A percentile compares a stretch with the other conserved stretches of the same genome.
Evolutionary conservation across 768 basidiomycete genomes (phyloP).

Genomic region (Suillus lakei): DNA sequence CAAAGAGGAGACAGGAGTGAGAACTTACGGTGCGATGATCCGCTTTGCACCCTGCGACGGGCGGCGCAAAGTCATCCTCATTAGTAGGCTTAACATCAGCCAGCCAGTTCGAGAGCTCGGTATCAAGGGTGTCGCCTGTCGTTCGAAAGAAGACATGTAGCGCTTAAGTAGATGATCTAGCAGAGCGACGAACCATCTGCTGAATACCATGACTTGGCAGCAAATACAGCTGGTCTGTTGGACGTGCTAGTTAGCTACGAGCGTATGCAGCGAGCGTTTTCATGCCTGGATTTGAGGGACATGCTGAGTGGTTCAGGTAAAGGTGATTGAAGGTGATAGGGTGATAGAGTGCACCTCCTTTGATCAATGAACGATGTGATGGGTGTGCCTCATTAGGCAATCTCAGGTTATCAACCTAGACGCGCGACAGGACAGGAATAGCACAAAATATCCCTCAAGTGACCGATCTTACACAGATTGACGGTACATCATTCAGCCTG

Average conservation of each 20-base stretch:
- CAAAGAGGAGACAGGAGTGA: neutral
- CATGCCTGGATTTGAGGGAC: conserved; percentile 31
- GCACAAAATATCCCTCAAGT: neutral
- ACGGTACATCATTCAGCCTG: conserved; percentile 29
- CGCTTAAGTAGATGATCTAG: conserved; percentile 18
- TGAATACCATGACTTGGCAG: conserved; percentile 85
- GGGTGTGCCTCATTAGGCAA: conserved; percentile 31
- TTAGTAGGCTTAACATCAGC: conserved; percentile 53
- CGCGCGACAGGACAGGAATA: neutral
- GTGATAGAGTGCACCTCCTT: conserved; percentile 13
- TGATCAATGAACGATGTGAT: conserved; percentile 21
- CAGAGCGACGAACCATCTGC: conserved; percentile 53
- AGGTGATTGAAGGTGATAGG: too few species aligned
- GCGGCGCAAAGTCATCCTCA: conserved; percentile 58
- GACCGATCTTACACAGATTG: conserved; percentile 2
- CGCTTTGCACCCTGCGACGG: conserved; percentile 77
- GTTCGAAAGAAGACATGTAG: conserved; percentile 15
- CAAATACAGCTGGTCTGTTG: conserved; percentile 74
- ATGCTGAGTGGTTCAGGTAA: conserved; percentile 23
- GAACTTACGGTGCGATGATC: conserved; percentile 93
- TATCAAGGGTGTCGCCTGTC: conserved; percentile 59
- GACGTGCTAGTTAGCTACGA: conserved; percentile 3
- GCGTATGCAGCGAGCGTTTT: neutral
- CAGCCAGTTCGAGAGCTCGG: conserved; percentile 70
- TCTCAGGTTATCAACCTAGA: neutral